Evolutionary conservation across 352 stramenopile species (phyloP).

Genomic region (Phytophthora pseudosyringae): DNA sequence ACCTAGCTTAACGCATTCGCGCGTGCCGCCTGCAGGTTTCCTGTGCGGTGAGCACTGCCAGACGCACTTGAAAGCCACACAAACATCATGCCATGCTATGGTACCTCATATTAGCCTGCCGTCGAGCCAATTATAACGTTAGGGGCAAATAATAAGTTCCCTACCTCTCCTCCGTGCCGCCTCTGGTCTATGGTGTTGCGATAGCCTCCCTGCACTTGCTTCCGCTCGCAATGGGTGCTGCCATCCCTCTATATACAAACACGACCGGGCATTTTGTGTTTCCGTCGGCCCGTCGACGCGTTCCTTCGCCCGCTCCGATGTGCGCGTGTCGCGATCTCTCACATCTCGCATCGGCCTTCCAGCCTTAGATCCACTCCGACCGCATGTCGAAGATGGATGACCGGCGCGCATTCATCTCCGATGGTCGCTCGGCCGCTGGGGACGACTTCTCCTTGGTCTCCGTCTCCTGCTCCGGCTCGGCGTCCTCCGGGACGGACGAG

Average conservation of each 20-base stretch:
- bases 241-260: conserved; percentile 38
- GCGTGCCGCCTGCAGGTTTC: conserved; percentile 16
- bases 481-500: conserved; percentile 28
- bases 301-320: conserved; percentile 25
- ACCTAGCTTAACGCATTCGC: conserved; percentile 17
- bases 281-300: conserved; percentile 25
- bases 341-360: conserved; percentile 6
- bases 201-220: conserved; percentile 25
- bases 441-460: conserved; percentile 22
- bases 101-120: conserved; percentile 52
- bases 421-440: conserved; percentile 21
- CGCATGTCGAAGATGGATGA: conserved; percentile 54
- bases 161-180: conserved; percentile 24
- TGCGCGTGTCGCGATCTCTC: conserved; percentile 24
- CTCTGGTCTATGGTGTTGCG: conserved; percentile 34
- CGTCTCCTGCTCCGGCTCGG: conserved; percentile 32
- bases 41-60: conserved; percentile 1
- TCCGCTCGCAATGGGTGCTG: conserved; percentile 23
- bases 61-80: conserved; percentile 19
- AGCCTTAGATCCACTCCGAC: conserved; percentile 46
- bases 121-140: conserved; percentile 45
- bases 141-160: conserved; percentile 40
- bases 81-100: conserved; percentile 31
- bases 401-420: conserved; percentile 37
- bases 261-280: conserved; percentile 21